Percentiles rank a stretch among this genome's conserved stretches.
phyloP scores from a whole-genome alignment of 2,329 filamentous ascomycete species.

The Diaporthe vexans region DNA sequence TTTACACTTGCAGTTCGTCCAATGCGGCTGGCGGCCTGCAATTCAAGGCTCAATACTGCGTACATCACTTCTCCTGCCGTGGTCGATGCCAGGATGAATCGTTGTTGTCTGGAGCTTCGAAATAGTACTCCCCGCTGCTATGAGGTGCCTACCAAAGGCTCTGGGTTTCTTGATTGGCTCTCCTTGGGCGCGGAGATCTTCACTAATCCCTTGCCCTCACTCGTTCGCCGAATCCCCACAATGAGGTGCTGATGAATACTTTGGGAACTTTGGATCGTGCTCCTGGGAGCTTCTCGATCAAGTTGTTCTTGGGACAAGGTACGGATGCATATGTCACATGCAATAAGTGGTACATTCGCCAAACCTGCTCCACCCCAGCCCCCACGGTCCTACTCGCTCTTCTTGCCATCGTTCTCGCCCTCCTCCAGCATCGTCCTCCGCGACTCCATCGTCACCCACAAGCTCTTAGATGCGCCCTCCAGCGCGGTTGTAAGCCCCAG shows the following conservation, averaged over 20 bases:
- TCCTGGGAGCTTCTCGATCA: neutral
- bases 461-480: constrained; percentile 82
- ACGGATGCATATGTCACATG: neutral
- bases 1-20: neutral
- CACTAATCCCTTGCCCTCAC: neutral
- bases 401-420: constrained; percentile 47
- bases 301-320: neutral
- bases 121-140: neutral
- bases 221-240: neutral
- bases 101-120: neutral
- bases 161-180: too few relatives aligned
- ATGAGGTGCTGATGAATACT: neutral
- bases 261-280: neutral
- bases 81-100: too few relatives aligned
- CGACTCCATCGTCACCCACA: constrained; percentile 92
- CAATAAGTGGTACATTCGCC: neutral
- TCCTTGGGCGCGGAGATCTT: neutral
- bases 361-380: too few relatives aligned
- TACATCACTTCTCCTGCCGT: neutral
- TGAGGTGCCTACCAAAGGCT: too few relatives aligned
- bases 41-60: too few relatives aligned
- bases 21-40: neutral
- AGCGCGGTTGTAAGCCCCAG: constrained; percentile 82
- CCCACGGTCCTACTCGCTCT: constrained; percentile 45
- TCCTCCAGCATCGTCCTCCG: constrained; percentile 82